Conservation (phyloP, 169 alveolate genomes). For the Plasmodium vivax region DNA sequence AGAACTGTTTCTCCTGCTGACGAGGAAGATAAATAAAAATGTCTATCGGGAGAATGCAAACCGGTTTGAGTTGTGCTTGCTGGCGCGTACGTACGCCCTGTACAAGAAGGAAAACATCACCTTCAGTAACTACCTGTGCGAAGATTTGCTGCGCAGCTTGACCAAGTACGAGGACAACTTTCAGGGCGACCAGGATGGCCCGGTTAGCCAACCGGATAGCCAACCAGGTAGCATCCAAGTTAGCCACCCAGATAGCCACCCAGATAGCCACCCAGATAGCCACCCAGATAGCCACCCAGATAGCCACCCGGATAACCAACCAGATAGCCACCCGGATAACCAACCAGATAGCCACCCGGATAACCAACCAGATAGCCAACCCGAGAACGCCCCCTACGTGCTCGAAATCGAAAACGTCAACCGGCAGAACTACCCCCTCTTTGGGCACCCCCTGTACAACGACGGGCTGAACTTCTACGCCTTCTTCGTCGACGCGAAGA, state of each 20-base stretch:
- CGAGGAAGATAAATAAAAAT: slow-evolving; percentile 62
- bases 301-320: too few species aligned
- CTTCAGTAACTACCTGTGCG: slow-evolving; percentile 29
- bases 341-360: too few species aligned
- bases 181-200: not conserved
- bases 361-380: not conserved
- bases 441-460: slow-evolving; percentile 25
- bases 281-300: too few species aligned
- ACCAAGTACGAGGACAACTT: slow-evolving; percentile 50
- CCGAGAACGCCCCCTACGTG: not conserved
- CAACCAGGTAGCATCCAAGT: not conserved
- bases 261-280: not conserved
- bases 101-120: slow-evolving; percentile 67
- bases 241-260: too few species aligned
- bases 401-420: slow-evolving; percentile 59
- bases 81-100: slow-evolving; percentile 38
- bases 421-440: slow-evolving; percentile 35
- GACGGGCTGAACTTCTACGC: slow-evolving; percentile 63
- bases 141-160: slow-evolving; percentile 30
- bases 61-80: slow-evolving; percentile 45
- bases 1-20: slow-evolving; percentile 22
- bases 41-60: slow-evolving; percentile 55
- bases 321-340: not conserved
- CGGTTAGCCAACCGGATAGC: not conserved
- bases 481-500: slow-evolving; percentile 30